Conservation (phyloP, 2,329 filamentous ascomycete genomes). For the Aspergillus unguis region DNA sequence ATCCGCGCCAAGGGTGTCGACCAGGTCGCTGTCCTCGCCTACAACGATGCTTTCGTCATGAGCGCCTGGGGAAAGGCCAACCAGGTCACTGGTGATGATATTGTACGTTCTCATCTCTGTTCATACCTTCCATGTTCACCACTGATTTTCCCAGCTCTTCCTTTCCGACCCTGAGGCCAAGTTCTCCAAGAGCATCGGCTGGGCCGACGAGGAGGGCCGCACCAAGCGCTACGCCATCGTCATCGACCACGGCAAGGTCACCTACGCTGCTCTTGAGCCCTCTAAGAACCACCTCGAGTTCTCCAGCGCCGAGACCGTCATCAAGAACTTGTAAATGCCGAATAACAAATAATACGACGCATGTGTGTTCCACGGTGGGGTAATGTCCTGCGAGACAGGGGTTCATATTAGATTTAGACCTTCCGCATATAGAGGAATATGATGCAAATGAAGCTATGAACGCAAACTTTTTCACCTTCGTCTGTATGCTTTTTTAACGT, state of each 20-base stretch:
- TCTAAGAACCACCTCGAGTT: constrained; percentile 43
- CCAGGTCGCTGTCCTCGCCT: constrained; percentile 74
- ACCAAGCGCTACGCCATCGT: constrained; percentile 77
- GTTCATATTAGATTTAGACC: constrained; percentile 21
- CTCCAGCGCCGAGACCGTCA: constrained; percentile 38
- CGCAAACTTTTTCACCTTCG: constrained; percentile 1
- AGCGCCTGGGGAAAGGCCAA: constrained; percentile 89
- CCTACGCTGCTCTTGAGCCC: constrained; percentile 72
- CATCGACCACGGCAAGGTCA: constrained; percentile 78
- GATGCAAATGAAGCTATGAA: constrained; percentile 26
- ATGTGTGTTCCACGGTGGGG: constrained; percentile 16
- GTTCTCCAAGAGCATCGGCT: constrained; percentile 76
- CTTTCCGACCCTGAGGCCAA: constrained; percentile 67
- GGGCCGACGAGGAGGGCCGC: constrained; percentile 67
- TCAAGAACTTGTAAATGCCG: constrained; percentile 36
- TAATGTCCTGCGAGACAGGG: constrained; percentile 17
- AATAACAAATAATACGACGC: constrained; percentile 13
- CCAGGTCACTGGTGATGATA: constrained; percentile 66
- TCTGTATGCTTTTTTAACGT: neutral
- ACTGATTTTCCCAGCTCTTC: constrained; percentile 57
- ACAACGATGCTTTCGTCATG: constrained; percentile 86
- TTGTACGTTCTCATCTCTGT: constrained; percentile 45
- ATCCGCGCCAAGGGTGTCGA: constrained; percentile 80
- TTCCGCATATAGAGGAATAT: constrained; percentile 20
- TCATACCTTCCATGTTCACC: neutral